Evolutionary conservation across 192 early-diverging fungal species (phyloP).

Genomic region (Umbelopsis sp.): DNA sequence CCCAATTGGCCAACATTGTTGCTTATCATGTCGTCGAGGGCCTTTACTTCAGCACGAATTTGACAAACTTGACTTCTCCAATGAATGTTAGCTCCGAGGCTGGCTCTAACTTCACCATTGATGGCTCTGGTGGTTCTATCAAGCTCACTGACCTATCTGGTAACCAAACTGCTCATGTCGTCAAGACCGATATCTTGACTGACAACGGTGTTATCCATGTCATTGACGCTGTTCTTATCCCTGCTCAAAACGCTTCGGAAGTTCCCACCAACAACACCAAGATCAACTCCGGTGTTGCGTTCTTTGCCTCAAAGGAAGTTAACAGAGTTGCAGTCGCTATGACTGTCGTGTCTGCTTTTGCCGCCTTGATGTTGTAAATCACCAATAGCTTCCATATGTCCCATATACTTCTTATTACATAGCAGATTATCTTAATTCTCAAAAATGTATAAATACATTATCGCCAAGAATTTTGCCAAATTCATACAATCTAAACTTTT

Average conservation of each 20-base stretch:
- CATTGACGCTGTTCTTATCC: slow-evolving; percentile 34
- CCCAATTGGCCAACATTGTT: slow-evolving; percentile 45
- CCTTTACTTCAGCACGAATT: neutral
- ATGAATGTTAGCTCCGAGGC: neutral
- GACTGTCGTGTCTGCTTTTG: slow-evolving; percentile 4
- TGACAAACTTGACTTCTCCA: neutral
- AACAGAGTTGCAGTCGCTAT: neutral
- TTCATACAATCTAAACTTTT: too few species aligned
- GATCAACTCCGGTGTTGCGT: slow-evolving; percentile 4
- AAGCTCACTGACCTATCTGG: slow-evolving; percentile 6
- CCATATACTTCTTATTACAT: slow-evolving; percentile 11
- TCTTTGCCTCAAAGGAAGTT: neutral
- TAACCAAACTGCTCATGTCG: neutral
- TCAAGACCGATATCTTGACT: slow-evolving; percentile 33
- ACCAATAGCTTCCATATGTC: neutral
- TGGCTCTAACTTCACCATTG: neutral
- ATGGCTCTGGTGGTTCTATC: neutral
- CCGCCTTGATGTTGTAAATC: slow-evolving; percentile 7
- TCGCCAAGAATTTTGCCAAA: neutral
- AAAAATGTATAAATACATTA: slow-evolving; percentile 10
- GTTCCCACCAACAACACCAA: slow-evolving; percentile 8
- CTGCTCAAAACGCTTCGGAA: slow-evolving; percentile 18
- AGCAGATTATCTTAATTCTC: neutral
- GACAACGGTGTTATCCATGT: slow-evolving; percentile 56
- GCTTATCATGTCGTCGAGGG: slow-evolving; percentile 52